Percentiles rank a stretch among this genome's conserved stretches.
phyloP scores from a whole-genome alignment of 257 asterid genomes.

The Ilex asprella region DNA sequence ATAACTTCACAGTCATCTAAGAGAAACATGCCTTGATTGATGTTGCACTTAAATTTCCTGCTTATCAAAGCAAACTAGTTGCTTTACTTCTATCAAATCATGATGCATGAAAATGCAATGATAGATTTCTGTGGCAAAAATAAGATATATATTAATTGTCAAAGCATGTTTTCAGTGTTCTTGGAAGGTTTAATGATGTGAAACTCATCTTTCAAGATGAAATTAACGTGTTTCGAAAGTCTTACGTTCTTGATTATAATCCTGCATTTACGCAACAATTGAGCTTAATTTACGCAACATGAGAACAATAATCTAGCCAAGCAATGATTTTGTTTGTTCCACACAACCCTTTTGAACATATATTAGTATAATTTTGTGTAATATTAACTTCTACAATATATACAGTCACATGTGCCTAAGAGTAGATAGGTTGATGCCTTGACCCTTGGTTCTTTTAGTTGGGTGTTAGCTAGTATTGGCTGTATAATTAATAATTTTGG shows the following conservation, averaged over 20 bases:
- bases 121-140: conserved; percentile 13
- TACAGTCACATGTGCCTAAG: background rate
- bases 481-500: too few species aligned
- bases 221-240: conserved; percentile 40
- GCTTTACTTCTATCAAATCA: conserved; percentile 11
- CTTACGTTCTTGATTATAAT: conserved; percentile 28
- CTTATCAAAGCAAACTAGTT: conserved; percentile 10
- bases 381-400: too few species aligned
- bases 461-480: background rate
- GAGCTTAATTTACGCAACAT: conserved; percentile 24
- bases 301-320: conserved; percentile 15
- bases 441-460: background rate
- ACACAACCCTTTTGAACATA: conserved; percentile 4
- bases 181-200: conserved; percentile 21
- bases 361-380: conserved; percentile 6
- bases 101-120: conserved; percentile 17
- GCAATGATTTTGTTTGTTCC: conserved; percentile 25
- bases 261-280: conserved; percentile 17
- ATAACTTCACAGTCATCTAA: too few species aligned
- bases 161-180: conserved; percentile 14
- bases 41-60: conserved; percentile 21
- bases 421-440: background rate
- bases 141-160: background rate
- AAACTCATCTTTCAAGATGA: conserved; percentile 19
- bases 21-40: conserved; percentile 2